These are phyloP conservation scores for Apiosordaria backusii DNA, from an alignment of 495 filamentous ascomycete species.

Conservation along the genomic window DNA sequence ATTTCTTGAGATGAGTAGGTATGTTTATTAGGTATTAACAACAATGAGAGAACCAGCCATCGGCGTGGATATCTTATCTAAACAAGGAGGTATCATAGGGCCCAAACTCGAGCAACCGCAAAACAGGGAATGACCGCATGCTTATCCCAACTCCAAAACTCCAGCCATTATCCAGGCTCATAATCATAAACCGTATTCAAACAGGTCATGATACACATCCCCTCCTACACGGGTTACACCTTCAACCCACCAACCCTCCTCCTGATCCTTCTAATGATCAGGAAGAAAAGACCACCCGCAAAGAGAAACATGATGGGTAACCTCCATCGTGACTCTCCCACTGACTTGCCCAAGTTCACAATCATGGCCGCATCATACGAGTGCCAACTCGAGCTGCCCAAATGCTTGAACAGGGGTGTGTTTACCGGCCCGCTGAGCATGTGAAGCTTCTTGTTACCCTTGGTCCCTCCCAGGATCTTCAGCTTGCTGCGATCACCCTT, in stretches of 20 bases:
- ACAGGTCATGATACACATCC: not conserved
- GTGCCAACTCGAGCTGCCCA: constrained; percentile 48
- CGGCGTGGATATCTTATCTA: not conserved
- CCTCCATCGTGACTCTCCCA: constrained; percentile 5
- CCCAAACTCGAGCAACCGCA: not conserved
- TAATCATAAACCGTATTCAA: not conserved
- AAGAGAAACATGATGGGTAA: constrained; percentile 10
- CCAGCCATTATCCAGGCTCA: not conserved
- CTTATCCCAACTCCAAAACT: not conserved
- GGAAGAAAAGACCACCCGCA: constrained; percentile 9
- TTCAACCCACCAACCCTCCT: constrained; percentile 11
- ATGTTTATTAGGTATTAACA: not conserved
- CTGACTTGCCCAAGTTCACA: constrained; percentile 22
- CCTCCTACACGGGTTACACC: not conserved
- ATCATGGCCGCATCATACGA: constrained; percentile 40
- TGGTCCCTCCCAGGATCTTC: constrained; percentile 39
- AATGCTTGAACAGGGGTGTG: constrained; percentile 44
- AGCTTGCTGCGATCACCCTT: constrained; percentile 27
- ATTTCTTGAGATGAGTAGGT: not conserved
- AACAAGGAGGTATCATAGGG: not conserved
- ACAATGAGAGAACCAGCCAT: not conserved
- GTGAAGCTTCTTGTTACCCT: constrained; percentile 30
- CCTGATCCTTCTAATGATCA: constrained; percentile 11
- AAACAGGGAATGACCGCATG: not conserved
- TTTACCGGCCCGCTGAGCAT: constrained; percentile 43